Evolutionary conservation across 352 stramenopile genomes (phyloP), one percentile per base, ranked within the genome.

Genomic region (Phytophthora sojae): DNA sequence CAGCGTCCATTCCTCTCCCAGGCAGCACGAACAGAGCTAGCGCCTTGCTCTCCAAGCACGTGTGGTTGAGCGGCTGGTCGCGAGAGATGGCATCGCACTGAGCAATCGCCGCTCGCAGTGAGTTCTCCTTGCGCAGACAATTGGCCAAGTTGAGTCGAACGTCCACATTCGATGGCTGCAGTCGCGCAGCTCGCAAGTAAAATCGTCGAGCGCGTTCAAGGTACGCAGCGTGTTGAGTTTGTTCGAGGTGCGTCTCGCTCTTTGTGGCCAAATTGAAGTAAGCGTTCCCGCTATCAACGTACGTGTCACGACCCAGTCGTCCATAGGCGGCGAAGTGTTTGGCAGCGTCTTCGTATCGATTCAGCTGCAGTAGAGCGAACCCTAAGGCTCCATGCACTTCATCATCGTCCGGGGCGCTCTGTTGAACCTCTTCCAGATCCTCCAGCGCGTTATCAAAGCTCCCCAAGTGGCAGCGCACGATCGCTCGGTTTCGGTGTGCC

Each of bases 61-160:
- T 71, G 54, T 93, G 84, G 51, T 92, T 77, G 7, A 81, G 60
- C 19, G 76, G 79, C n/a, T 82, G 73, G n/a, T 67, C 67, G 1
- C 59, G 62, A 11, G 65, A 44, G 57, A 95, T 88, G 8, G 54
- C 49, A 52, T 90, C 76, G 45, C 84, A 93, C 42, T 93, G 87
- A 2, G 56, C 55, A 42, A 93, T 82, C 0, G 87, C 85, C 9
- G 73, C 70, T 17, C 37, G 21, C 15, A 82, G 62, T n/a, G 85
- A 71, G 11, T 66, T 58, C 39, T 88, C 68, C 25, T 86, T 86
- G 1, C 84, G 73, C 49, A 95, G 75, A 42, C 85, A 91, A 45
- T 89, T 90, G 2, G 80, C 82, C 21, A 95, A 76, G 49, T 95
- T 92, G 30, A 95, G 75, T 1, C 85, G 79, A 12, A 93, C 52